These are phyloP conservation scores for Kuraishia ogatae DNA, from an alignment of 805 yeast genomes.

Conservation along the genomic window DNA sequence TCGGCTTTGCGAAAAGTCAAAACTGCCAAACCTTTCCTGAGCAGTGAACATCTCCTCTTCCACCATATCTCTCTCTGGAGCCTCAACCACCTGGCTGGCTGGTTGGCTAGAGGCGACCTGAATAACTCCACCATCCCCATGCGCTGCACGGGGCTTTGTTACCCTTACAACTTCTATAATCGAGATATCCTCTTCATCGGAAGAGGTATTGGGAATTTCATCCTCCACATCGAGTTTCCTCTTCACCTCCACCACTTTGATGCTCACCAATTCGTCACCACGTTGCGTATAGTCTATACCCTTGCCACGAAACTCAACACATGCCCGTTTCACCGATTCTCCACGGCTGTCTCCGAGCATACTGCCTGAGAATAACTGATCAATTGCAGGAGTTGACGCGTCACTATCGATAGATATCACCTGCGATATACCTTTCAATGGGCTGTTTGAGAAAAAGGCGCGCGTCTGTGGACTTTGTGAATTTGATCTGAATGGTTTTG, in stretches of 20 bases:
- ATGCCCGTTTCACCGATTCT: not conserved
- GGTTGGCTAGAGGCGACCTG: conserved; percentile 6
- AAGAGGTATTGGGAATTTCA: conserved; percentile 17
- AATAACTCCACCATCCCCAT: not conserved
- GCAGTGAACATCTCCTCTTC: not conserved
- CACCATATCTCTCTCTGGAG: not conserved
- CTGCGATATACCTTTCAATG: not conserved
- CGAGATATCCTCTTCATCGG: conserved; percentile 15
- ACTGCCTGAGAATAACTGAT: not conserved
- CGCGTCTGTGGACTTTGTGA: too few species aligned
- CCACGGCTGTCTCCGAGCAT: not conserved
- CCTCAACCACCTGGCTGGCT: not conserved
- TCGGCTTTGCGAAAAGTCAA: not conserved
- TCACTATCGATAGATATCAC: not conserved
- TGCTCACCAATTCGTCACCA: not conserved
- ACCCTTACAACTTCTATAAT: conserved; percentile 3
- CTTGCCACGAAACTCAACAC: not conserved
- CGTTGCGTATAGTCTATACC: not conserved
- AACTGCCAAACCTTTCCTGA: not conserved
- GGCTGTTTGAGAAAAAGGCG: too few species aligned
- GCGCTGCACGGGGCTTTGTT: not conserved
- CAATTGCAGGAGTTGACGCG: not conserved
- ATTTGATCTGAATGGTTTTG: too few species aligned
- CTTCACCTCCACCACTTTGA: conserved; percentile 3
- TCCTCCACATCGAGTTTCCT: conserved; percentile 1